Evolutionary conservation across 495 filamentous ascomycete genomes (phyloP).

Genomic region (Delitschia confertaspora): DNA sequence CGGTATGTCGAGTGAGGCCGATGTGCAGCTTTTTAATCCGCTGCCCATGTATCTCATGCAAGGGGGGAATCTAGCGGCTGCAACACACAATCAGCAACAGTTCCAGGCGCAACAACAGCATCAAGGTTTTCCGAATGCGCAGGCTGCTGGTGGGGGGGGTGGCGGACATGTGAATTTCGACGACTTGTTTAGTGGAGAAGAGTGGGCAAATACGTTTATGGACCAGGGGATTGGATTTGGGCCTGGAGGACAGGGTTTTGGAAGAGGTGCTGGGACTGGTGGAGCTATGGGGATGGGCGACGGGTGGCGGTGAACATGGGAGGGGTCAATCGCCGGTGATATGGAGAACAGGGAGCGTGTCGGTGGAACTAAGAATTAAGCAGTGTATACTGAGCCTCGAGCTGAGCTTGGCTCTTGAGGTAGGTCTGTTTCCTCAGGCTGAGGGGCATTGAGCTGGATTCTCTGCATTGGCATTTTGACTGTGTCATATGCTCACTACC

Average conservation of each 20-base stretch:
- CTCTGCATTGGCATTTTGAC: too few relatives aligned
- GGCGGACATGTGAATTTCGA: constrained; percentile 30
- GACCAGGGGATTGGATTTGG: constrained; percentile 19
- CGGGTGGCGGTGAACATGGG: too few relatives aligned
- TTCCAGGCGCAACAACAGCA: constrained; percentile 5
- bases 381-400: too few relatives aligned
- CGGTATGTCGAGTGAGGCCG: constrained; percentile 32
- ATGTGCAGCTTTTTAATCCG: constrained; percentile 48
- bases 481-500: too few relatives aligned
- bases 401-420: too few relatives aligned
- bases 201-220: constrained; percentile 28
- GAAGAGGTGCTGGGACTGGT: too few relatives aligned
- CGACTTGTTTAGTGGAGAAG: constrained; percentile 31
- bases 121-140: neutral
- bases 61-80: constrained; percentile 27
- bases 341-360: too few relatives aligned
- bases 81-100: constrained; percentile 3
- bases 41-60: constrained; percentile 48
- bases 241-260: constrained; percentile 2
- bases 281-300: too few relatives aligned
- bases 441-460: too few relatives aligned
- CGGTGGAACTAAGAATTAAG: too few relatives aligned
- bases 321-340: too few relatives aligned
- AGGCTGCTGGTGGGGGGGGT: constrained; percentile 8
- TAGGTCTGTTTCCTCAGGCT: too few relatives aligned